Percentiles rank a stretch among this genome's conserved stretches.
These are phyloP conservation scores for Chaetoceros tenuissimus DNA, from an alignment of 108 stramenopile species.

Conservation along the genomic window DNA sequence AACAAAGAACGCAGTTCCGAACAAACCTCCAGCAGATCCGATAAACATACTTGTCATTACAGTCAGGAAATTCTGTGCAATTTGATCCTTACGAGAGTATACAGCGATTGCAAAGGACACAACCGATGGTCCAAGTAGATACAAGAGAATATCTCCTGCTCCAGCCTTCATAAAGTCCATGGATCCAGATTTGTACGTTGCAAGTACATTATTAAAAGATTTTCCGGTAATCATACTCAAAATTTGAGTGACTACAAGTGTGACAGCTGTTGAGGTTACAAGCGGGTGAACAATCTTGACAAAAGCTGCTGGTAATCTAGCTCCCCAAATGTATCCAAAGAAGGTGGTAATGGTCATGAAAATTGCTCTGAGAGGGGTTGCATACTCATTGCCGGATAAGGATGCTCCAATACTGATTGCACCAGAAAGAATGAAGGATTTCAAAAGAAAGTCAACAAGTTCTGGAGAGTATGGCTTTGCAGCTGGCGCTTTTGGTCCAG, in stretches of 20 bases:
- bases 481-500: slow-evolving; percentile 12
- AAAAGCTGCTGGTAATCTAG: slow-evolving; percentile 23
- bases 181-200: slow-evolving; percentile 27
- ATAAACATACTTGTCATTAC: slow-evolving; percentile 24
- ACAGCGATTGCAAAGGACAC: slow-evolving; percentile 35
- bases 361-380: slow-evolving; percentile 27
- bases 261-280: slow-evolving; percentile 27
- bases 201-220: slow-evolving; percentile 23
- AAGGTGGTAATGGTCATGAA: slow-evolving; percentile 33
- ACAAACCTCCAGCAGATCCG: slow-evolving; percentile 30
- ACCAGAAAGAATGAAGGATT: slow-evolving; percentile 21
- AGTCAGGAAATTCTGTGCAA: slow-evolving; percentile 29
- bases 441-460: slow-evolving; percentile 20
- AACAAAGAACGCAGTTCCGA: slow-evolving; percentile 36
- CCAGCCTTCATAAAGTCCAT: slow-evolving; percentile 23
- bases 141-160: slow-evolving; percentile 40
- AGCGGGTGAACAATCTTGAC: slow-evolving; percentile 44
- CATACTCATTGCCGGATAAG: slow-evolving; percentile 9
- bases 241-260: slow-evolving; percentile 22
- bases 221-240: slow-evolving; percentile 23
- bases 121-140: slow-evolving; percentile 37
- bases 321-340: slow-evolving; percentile 32
- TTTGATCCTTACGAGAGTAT: slow-evolving; percentile 38
- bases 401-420: slow-evolving; percentile 31
- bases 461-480: slow-evolving; percentile 34